phyloP scores from a whole-genome alignment of 495 filamentous ascomycete genomes.

The Penicillium psychrofluorescens region DNA sequence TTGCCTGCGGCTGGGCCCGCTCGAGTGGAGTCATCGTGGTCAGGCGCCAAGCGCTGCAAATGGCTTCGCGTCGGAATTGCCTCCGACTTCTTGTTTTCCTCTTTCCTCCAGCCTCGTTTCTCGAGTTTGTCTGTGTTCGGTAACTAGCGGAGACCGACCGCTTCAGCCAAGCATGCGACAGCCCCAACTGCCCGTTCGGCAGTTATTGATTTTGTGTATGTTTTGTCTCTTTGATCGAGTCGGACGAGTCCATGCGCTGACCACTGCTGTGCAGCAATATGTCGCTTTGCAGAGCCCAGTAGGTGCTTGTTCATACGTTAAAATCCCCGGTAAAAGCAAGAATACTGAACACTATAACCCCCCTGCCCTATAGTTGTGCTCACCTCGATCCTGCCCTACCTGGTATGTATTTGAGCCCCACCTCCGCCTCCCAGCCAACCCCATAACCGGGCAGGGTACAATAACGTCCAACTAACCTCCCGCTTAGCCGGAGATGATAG shows the following conservation, averaged over 20 bases:
- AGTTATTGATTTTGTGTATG: conserved; percentile 59
- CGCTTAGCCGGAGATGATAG: conserved; percentile 69
- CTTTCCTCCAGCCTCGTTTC: conserved; percentile 1
- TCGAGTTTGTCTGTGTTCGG: neutral
- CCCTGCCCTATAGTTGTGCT: conserved; percentile 46
- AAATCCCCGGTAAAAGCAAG: no score
- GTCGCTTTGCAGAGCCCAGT: conserved; percentile 77
- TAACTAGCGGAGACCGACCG: neutral
- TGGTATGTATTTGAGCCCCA: conserved; percentile 32
- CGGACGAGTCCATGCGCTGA: conserved; percentile 1
- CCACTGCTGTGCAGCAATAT: conserved; percentile 36
- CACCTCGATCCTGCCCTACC: conserved; percentile 83
- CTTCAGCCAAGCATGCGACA: conserved; percentile 18
- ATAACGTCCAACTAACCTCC: neutral
- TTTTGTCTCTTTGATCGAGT: conserved; percentile 2
- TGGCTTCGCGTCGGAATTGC: neutral
- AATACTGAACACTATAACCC: neutral
- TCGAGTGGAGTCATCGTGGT: no score
- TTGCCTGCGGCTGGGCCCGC: no score
- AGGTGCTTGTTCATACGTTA: conserved; percentile 8
- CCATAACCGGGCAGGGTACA: neutral
- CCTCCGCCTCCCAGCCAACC: neutral
- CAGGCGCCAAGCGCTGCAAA: no score
- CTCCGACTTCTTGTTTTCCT: neutral
- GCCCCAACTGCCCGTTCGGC: conserved; percentile 41